These are phyloP conservation scores for Chalciporus sp. DNA, from an alignment of 1,284 basidiomycete genomes.

Conservation along the genomic window DNA sequence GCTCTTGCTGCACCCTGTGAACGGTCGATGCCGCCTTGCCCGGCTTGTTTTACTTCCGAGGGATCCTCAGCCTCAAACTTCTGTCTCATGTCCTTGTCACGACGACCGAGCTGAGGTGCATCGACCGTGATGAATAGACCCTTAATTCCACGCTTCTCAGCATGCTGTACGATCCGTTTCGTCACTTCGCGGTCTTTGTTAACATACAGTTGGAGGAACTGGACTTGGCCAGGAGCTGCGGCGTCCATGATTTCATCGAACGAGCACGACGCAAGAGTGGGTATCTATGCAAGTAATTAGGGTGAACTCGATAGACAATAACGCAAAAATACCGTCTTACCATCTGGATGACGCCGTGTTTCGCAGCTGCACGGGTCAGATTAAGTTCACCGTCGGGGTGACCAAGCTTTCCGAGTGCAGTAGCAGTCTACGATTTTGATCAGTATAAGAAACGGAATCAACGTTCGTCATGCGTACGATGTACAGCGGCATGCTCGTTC, in stretches of 20 bases:
- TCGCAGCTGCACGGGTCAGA: slow-evolving; percentile 83
- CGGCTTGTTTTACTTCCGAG: slow-evolving; percentile 61
- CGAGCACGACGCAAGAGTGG: slow-evolving; percentile 85
- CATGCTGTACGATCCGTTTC: slow-evolving; percentile 81
- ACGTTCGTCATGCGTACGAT: slow-evolving; percentile 41
- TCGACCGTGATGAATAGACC: slow-evolving; percentile 91
- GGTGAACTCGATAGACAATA: neutral
- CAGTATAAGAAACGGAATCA: slow-evolving; percentile 9
- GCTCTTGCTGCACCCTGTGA: slow-evolving; percentile 92
- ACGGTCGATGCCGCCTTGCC: slow-evolving; percentile 69
- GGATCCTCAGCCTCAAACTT: slow-evolving; percentile 91
- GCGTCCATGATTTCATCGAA: slow-evolving; percentile 91
- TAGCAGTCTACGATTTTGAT: slow-evolving; percentile 56
- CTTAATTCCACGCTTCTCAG: slow-evolving; percentile 83
- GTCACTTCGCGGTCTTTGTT: slow-evolving; percentile 85
- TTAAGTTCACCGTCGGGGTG: slow-evolving; percentile 92
- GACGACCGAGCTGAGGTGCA: slow-evolving; percentile 87
- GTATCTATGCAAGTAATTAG: slow-evolving; percentile 56
- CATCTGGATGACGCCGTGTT: slow-evolving; percentile 87
- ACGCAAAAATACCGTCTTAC: slow-evolving; percentile 37
- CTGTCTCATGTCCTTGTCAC: slow-evolving; percentile 95
- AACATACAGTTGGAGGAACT: slow-evolving; percentile 83
- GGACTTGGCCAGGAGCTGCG: slow-evolving; percentile 70
- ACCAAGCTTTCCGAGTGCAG: slow-evolving; percentile 88
- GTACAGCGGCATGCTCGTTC: slow-evolving; percentile 80